Percentiles rank a stretch among this genome's conserved stretches.
These are phyloP conservation scores for Thraustochytrium sp. DNA, from an alignment of 352 stramenopile genomes.

Conservation along the genomic window DNA sequence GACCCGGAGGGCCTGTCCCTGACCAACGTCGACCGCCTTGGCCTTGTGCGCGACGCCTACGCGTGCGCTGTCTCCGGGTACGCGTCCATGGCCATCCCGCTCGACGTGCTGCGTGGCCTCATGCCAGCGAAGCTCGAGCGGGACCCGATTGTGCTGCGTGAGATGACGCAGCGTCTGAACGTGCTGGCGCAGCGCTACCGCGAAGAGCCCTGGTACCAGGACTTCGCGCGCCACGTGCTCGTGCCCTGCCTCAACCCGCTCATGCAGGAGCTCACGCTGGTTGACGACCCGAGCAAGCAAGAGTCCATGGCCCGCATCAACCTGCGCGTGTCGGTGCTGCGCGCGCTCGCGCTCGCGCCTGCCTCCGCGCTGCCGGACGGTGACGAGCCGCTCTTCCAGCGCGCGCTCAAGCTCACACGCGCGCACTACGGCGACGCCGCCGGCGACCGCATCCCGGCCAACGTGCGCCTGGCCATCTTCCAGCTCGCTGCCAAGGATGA, in stretches of 20 bases:
- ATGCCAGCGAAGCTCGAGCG: background rate
- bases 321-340: background rate
- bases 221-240: background rate
- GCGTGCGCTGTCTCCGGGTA: background rate
- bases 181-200: conserved; percentile 1
- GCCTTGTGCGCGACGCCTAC: conserved; percentile 17
- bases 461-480: conserved; percentile 18
- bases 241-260: conserved; percentile 10
- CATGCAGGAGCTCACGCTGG: background rate
- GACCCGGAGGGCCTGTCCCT: background rate
- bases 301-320: background rate
- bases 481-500: conserved; percentile 24
- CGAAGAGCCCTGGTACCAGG: conserved; percentile 2
- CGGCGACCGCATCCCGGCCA: background rate
- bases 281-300: background rate
- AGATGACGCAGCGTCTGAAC: background rate
- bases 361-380: background rate
- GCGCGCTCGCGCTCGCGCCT: background rate
- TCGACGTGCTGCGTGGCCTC: background rate
- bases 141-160: background rate
- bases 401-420: background rate
- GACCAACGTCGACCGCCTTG: background rate
- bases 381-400: background rate
- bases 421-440: background rate
- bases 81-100: background rate